Conservation (phyloP, 257 asterid species). For the Plantago elongata region DNA sequence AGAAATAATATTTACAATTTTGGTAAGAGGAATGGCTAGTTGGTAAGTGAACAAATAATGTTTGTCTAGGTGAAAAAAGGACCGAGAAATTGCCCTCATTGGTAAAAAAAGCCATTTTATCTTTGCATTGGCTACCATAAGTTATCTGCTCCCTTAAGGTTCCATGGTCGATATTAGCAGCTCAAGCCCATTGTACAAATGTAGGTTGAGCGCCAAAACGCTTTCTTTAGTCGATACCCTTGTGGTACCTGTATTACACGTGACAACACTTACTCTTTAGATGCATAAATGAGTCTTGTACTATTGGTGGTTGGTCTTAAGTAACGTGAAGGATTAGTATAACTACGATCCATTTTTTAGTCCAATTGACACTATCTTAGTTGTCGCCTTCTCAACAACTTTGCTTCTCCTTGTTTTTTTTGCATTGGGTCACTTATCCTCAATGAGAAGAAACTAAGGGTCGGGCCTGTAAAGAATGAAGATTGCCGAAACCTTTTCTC, state of each 20-base stretch:
- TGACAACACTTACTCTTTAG: slow-evolving; percentile 80
- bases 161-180: slow-evolving; percentile 76
- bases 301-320: slow-evolving; percentile 64
- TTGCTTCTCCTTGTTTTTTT: slow-evolving; percentile 59
- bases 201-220: slow-evolving; percentile 67
- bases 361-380: slow-evolving; percentile 54
- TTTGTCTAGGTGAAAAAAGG: slow-evolving; percentile 87
- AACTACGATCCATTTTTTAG: slow-evolving; percentile 72
- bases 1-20: too few species aligned
- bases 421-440: too few species aligned
- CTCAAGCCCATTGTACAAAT: slow-evolving; percentile 82
- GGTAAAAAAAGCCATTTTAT: slow-evolving; percentile 85
- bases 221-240: slow-evolving; percentile 47
- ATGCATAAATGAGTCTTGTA: slow-evolving; percentile 67
- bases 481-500: too few species aligned
- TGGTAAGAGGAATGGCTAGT: too few species aligned
- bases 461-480: too few species aligned
- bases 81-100: too few species aligned
- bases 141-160: slow-evolving; percentile 73
- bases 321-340: slow-evolving; percentile 75
- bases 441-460: too few species aligned
- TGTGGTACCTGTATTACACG: slow-evolving; percentile 72
- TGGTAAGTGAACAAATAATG: too few species aligned
- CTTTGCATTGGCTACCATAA: slow-evolving; percentile 74
- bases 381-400: slow-evolving; percentile 74